Conservation (phyloP, 768 basidiomycete genomes). For the Amanita inopinata region DNA sequence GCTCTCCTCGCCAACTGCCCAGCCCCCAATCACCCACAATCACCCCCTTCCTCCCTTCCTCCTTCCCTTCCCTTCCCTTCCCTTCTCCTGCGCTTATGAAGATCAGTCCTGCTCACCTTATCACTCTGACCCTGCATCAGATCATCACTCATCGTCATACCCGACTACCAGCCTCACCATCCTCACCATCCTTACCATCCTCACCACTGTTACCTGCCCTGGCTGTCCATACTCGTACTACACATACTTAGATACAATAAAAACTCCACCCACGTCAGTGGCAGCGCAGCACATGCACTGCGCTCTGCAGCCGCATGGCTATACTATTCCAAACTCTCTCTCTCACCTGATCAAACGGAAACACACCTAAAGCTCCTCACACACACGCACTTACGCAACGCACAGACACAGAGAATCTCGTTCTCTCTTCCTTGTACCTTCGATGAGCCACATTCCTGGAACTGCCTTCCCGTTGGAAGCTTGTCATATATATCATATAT, state of each 20-base stretch:
- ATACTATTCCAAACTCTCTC: neutral
- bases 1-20: conserved; percentile 6
- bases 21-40: conserved; percentile 5
- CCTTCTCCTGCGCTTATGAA: conserved; percentile 6
- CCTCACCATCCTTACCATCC: neutral
- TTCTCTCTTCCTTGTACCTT: too few species aligned
- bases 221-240: neutral
- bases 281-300: neutral
- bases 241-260: neutral
- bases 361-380: neutral
- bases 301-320: neutral
- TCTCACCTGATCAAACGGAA: neutral
- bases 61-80: neutral
- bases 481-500: too few species aligned
- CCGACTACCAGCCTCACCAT: too few species aligned
- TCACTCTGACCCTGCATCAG: conserved; percentile 26
- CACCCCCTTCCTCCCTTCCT: too few species aligned
- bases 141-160: conserved; percentile 11
- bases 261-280: neutral
- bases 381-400: too few species aligned
- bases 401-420: too few species aligned
- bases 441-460: too few species aligned
- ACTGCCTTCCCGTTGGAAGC: too few species aligned
- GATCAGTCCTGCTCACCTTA: conserved; percentile 20
- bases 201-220: neutral